Base-by-base conservation (phyloP, 2,329 filamentous ascomycete genomes). In the Pseudovirgaria hyperparasitica region DNA sequence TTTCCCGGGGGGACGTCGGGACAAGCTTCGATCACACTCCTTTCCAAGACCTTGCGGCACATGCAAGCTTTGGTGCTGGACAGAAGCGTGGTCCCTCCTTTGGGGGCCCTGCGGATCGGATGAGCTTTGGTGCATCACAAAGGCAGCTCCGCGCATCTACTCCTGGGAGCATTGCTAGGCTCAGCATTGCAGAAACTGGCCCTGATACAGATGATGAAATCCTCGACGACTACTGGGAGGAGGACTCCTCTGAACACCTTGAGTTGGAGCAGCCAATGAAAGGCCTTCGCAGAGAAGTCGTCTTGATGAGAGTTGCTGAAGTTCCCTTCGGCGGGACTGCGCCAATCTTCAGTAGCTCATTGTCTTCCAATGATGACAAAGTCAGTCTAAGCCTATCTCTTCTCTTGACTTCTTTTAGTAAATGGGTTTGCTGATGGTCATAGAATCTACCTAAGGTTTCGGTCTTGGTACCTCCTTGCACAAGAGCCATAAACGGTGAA, bases 1-100 rank as follows among this genome's bases (percentile, higher is more conserved):
- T 94, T 28, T 86, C 86, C 10, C 70, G 87, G 42, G 80, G 82
- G 17, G 87, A 94, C 47, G 61, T 94, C 12, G 87, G 82, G 1
- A 77, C 82, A 7, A 90, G 78, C 10, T 81, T 87, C 38, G 85
- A 92, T 40, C 70, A 81, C 42, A 67, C 76, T 1, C 69, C 76
- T n/a, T 92, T 92, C 46, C 69, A 75, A 16, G 85, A 93, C 25
- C 70, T 76, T 33, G 66, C 70, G 56, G 40, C 61, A 54, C 52
- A 49, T 27, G 67, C 48, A 14, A 62, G 55, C 34, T 60, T 65
- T 33, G 52, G 54, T 48, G 37, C 63, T 50, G 62, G 64, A 22
- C 54, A 65, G 9, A 72, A 77, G 37, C 70, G 78, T 33, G 67
- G 72, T 5, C 76, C 90, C 28, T 92, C 86, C 2, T 70, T 90